Evolutionary conservation across 2,329 filamentous ascomycete species (phyloP).

Genomic region (Botrytis porri): DNA sequence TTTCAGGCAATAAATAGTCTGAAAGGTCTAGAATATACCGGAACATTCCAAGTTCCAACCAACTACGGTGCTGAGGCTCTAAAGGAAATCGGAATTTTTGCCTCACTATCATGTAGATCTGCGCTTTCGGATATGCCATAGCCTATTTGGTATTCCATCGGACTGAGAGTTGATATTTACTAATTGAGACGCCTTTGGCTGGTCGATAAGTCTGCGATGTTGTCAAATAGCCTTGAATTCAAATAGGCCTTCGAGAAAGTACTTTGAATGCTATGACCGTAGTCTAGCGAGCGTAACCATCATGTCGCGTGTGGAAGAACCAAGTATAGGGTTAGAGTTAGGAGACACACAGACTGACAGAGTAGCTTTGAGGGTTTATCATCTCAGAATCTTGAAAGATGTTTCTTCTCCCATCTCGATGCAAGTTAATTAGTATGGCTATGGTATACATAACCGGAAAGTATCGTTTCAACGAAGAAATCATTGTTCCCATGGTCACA

Average conservation of each 20-base stretch:
- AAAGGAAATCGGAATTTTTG: neutral
- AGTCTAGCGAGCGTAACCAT: neutral
- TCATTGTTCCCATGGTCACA: neutral
- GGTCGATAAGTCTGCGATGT: neutral
- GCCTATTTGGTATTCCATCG: too few relatives aligned
- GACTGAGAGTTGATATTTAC: neutral
- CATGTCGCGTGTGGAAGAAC: neutral
- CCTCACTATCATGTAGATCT: neutral
- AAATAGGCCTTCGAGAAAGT: neutral
- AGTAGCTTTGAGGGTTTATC: neutral
- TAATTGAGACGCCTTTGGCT: neutral
- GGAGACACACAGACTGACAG: neutral
- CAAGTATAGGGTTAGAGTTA: neutral
- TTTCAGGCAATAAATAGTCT: neutral
- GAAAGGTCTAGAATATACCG: neutral
- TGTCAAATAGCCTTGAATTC: neutral
- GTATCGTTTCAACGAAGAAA: neutral
- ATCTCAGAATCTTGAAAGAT: neutral
- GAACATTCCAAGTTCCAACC: too few relatives aligned
- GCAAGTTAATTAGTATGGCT: neutral
- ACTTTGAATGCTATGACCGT: neutral
- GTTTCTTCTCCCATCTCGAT: neutral
- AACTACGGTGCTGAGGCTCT: neutral
- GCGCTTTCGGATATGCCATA: neutral
- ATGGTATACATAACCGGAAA: neutral